These are phyloP conservation scores for Flaveria trinervia DNA, from an alignment of 129 eudicot genomes.

Conservation along the genomic window DNA sequence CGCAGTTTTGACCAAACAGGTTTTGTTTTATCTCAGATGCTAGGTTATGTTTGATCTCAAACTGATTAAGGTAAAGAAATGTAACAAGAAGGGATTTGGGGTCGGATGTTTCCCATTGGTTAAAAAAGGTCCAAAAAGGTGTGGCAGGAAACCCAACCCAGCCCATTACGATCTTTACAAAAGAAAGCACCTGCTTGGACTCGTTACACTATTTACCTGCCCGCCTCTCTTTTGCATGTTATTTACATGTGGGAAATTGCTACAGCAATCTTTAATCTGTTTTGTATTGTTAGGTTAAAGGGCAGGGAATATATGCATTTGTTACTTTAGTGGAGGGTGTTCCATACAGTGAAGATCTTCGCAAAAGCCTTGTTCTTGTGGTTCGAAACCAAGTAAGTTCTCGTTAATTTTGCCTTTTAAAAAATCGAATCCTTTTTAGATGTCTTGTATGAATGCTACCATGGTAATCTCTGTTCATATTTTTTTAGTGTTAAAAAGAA, in stretches of 20 bases:
- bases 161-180: not conserved
- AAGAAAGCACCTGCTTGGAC: slow-evolving; percentile 1
- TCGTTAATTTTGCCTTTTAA: not conserved
- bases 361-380: slow-evolving; percentile 64
- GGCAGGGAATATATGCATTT: slow-evolving; percentile 98
- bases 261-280: slow-evolving; percentile 15
- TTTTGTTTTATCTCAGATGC: not conserved
- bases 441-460: slow-evolving; percentile 2
- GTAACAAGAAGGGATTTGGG: not conserved
- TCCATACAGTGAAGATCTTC: slow-evolving; percentile 93
- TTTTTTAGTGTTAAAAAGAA: not conserved
- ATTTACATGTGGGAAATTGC: not conserved
- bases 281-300: slow-evolving; percentile 65
- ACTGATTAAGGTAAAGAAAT: not conserved
- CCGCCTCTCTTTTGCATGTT: slow-evolving; percentile 6
- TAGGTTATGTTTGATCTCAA: slow-evolving; percentile 1
- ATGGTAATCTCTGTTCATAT: not conserved
- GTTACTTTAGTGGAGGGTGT: slow-evolving; percentile 89
- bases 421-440: not conserved
- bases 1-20: slow-evolving; percentile 7
- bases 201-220: not conserved
- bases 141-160: not conserved
- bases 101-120: not conserved
- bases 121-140: not conserved
- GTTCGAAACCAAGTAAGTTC: slow-evolving; percentile 78